Base-by-base conservation (phyloP, 176 grass and related monocot genomes). In the Cymbopogon citratus region DNA sequence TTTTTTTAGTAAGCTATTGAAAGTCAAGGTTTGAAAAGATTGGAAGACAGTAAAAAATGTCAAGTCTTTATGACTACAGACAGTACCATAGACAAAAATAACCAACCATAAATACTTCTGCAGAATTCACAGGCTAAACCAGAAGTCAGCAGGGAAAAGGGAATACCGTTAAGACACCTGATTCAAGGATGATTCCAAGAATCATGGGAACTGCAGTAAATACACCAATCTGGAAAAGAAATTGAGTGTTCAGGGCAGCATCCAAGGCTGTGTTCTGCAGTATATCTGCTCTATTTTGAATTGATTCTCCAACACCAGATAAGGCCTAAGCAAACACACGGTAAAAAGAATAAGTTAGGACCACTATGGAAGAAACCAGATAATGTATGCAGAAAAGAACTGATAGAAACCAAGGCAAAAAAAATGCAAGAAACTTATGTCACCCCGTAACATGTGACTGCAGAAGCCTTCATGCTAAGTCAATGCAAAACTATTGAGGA, bases 161-260 rank as follows among this genome's bases (percentile, higher is more conserved):
- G 15, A 73, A 66, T 97, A 97, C 94, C 90, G 63, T 77, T 16
- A 97, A 66, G 87, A 94, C 85, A 82, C 94, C 94, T 80, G 63
- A 79, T 85, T 94, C 94, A 44, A 94, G 74, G 78, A 97, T 94
- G 73, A 94, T 78, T 68, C 94, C 94, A 79, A 97, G 83, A 87
- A 97, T 79, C 92, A 94, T 97, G 29, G 94, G 94, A 81, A 97
- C 54, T 81, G 94, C 90, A 79, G 92, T 94, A 89, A 97, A 94
- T 63, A 92, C 73, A 87, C 94, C 94, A 73, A 97, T 97, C 77
- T 97, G 94, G 72, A 97, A 92, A 82, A 97, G 94, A 82, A 97
- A 97, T 23, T 97, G 90, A 18, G 94, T 90, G 78, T 97, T 97
- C 75, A 97, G 79, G 49, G 94, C 92, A 10, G 90, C 44, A 14